Evolutionary conservation across 495 filamentous ascomycete genomes (phyloP).

Genomic region (Podospora fimiseda): DNA sequence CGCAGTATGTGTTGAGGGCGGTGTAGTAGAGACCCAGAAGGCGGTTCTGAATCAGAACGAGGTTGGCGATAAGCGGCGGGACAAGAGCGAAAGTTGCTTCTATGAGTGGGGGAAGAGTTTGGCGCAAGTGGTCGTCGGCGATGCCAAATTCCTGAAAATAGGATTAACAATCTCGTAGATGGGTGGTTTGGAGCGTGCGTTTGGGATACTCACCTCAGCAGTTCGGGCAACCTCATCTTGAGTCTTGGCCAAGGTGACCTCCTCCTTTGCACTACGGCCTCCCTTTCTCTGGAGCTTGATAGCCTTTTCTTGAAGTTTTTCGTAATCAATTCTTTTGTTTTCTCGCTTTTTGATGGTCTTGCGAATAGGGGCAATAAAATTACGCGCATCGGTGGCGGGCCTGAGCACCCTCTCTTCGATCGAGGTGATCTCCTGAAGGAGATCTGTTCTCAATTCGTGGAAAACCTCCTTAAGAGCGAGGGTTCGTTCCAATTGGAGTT

Average conservation of each 20-base stretch:
- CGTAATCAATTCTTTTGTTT: constrained; percentile 84
- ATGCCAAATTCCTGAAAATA: constrained; percentile 62
- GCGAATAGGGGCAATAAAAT: constrained; percentile 66
- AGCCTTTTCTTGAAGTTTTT: constrained; percentile 68
- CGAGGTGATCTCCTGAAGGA: constrained; percentile 64
- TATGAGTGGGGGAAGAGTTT: constrained; percentile 69
- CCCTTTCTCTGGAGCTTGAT: constrained; percentile 66
- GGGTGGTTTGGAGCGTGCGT: too few species aligned
- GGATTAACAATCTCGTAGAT: constrained; percentile 3
- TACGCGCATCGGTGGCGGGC: constrained; percentile 66
- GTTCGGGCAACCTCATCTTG: constrained; percentile 66
- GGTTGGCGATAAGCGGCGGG: constrained; percentile 65
- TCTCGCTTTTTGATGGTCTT: constrained; percentile 91
- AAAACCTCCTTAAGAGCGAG: constrained; percentile 63
- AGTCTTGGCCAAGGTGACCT: constrained; percentile 66
- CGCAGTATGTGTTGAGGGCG: constrained; percentile 68
- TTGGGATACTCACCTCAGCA: constrained; percentile 52
- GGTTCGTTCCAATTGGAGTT: constrained; percentile 57
- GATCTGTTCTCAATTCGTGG: constrained; percentile 65
- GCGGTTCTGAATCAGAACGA: constrained; percentile 77
- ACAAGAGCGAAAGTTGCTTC: constrained; percentile 69
- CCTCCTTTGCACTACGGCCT: constrained; percentile 70
- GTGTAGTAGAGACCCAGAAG: constrained; percentile 84
- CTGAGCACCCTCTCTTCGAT: constrained; percentile 69
- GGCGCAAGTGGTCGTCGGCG: constrained; percentile 75